Evolutionary conservation across 148 eudicot species (phyloP).

Genomic region (Bassia scoparia): DNA sequence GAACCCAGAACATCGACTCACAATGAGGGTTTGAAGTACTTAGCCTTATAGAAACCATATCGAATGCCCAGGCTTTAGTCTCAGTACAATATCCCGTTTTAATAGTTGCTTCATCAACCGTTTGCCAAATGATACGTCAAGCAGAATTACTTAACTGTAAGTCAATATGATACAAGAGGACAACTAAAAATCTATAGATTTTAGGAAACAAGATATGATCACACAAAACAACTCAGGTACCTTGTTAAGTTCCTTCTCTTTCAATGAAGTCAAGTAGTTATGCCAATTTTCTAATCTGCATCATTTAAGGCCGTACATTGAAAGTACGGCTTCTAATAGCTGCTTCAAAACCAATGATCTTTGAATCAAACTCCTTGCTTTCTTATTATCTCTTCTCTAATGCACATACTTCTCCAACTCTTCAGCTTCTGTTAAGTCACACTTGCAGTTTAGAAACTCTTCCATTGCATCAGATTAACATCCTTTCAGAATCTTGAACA

Average conservation of each 20-base stretch:
- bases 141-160: conserved; percentile 99
- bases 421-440: conserved; percentile 65
- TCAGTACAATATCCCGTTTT: conserved; percentile 95
- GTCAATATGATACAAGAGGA: conserved; percentile 76
- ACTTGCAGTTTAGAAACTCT: conserved; percentile 47
- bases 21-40: conserved; percentile 99
- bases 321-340: conserved; percentile 94
- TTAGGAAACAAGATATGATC: conserved; percentile 26
- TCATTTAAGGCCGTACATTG: conserved; percentile 85
- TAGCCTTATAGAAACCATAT: conserved; percentile 98
- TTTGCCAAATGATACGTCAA: conserved; percentile 93
- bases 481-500: conserved; percentile 54
- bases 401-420: conserved; percentile 92
- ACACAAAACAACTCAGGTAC: conserved; percentile 49
- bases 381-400: conserved; percentile 88
- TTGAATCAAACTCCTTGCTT: conserved; percentile 92
- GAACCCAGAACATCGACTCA: conserved; percentile 99
- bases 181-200: conserved; percentile 71
- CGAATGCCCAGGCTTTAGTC: conserved; percentile 98
- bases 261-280: conserved; percentile 89
- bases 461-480: conserved; percentile 59
- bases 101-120: conserved; percentile 96
- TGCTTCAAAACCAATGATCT: conserved; percentile 89
- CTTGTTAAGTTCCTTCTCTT: conserved; percentile 83
- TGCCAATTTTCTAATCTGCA: conserved; percentile 99